These are phyloP conservation scores for Tylopilus rubrobrunneus DNA, from an alignment of 768 basidiomycete genomes.

Conservation along the genomic window DNA sequence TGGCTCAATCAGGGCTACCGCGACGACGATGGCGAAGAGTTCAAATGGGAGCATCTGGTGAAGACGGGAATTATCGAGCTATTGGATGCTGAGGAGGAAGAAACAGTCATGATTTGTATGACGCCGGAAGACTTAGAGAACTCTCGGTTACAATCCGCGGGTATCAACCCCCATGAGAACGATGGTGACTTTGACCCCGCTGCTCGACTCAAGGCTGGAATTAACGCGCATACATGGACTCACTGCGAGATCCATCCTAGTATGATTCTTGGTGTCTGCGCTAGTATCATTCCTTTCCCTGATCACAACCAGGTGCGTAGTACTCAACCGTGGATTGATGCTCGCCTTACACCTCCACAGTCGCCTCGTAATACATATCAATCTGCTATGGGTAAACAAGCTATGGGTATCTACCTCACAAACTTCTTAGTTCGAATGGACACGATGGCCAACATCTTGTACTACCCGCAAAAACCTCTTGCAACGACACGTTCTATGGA, in stretches of 20 bases:
- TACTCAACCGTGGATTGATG: not conserved
- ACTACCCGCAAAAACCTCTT: slow-evolving; percentile 98
- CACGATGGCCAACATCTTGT: slow-evolving; percentile 99
- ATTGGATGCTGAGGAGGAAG: slow-evolving; percentile 97
- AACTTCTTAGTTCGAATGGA: slow-evolving; percentile 99
- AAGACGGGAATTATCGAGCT: slow-evolving; percentile 89
- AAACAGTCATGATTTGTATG: slow-evolving; percentile 99
- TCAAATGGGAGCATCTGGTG: slow-evolving; percentile 82
- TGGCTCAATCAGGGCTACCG: slow-evolving; percentile 58
- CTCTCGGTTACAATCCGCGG: slow-evolving; percentile 62
- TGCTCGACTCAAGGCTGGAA: slow-evolving; percentile 80
- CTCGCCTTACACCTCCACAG: slow-evolving; percentile 37
- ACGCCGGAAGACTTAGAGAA: slow-evolving; percentile 92
- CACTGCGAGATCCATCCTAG: slow-evolving; percentile 99
- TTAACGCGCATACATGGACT: slow-evolving; percentile 89
- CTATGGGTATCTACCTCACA: slow-evolving; percentile 98
- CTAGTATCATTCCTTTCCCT: slow-evolving; percentile 99
- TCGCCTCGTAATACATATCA: slow-evolving; percentile 99
- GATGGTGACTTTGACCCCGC: slow-evolving; percentile 81
- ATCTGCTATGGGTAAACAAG: slow-evolving; percentile 99
- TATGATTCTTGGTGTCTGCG: slow-evolving; percentile 98
- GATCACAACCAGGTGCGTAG: slow-evolving; percentile 92
- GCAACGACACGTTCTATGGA: slow-evolving; percentile 99
- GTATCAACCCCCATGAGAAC: slow-evolving; percentile 53
- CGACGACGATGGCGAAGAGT: slow-evolving; percentile 56